Percentiles rank a stretch among this genome's conserved stretches.
phyloP scores from a whole-genome alignment of 768 basidiomycete species.

The Mycena amicta region DNA sequence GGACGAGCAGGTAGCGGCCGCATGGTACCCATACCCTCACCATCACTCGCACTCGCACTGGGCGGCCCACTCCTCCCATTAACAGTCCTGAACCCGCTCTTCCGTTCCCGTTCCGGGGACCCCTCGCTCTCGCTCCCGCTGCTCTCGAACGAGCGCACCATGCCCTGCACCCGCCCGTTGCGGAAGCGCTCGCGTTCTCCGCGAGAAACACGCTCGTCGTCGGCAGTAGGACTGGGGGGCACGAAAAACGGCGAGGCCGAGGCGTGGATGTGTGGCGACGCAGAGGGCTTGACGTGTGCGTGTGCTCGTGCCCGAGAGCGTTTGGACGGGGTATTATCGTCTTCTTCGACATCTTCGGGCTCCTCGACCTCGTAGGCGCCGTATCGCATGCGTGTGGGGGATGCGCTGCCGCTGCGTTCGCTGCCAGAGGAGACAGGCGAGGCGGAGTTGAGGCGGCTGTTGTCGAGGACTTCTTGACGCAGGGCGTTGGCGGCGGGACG shows the following conservation, averaged over 20 bases:
- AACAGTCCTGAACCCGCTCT: conserved; percentile 6
- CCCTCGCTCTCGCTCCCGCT: conserved; percentile 20
- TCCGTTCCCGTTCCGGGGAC: conserved; percentile 11
- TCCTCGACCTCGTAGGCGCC: conserved; percentile 8
- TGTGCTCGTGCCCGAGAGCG: too few species aligned
- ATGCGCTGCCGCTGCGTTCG: not conserved
- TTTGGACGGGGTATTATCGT: conserved; percentile 13
- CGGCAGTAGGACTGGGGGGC: not conserved
- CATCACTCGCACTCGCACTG: not conserved
- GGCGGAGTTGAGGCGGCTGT: conserved; percentile 3
- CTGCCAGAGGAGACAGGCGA: conserved; percentile 3
- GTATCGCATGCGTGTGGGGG: conserved; percentile 8
- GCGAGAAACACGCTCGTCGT: too few species aligned
- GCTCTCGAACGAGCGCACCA: conserved; percentile 23
- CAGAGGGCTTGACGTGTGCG: not conserved
- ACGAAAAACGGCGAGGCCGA: conserved; percentile 6
- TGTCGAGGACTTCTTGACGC: conserved; percentile 13
- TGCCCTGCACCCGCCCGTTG: conserved; percentile 21
- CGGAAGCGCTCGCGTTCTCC: conserved; percentile 10
- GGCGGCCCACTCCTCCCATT: conserved; percentile 6
- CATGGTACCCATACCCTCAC: not conserved
- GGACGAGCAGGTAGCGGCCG: not conserved
- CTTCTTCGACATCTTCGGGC: not conserved
- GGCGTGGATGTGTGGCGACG: conserved; percentile 9
- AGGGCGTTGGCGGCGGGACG: conserved; percentile 18